Evolutionary conservation across 2,329 filamentous ascomycete species (phyloP), one percentile per base, ranked within the genome.

Genomic region (Stagonosporopsis tanaceti): DNA sequence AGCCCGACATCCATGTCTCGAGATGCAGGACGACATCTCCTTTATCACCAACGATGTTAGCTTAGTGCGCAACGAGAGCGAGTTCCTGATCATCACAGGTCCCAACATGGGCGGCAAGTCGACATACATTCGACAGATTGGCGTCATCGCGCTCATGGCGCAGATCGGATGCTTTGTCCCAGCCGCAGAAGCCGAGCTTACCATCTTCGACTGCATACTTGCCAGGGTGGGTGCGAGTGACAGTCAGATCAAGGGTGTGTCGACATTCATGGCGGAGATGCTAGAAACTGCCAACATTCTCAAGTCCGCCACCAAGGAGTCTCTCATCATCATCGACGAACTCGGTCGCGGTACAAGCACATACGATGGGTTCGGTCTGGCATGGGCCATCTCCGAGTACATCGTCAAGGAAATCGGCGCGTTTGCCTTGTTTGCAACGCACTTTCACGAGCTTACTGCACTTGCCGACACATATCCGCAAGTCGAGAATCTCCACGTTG

Each of bases 241-340:
- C 78, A 96, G 92, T 6, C 95, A 98, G 77, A 89, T 99, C 62
- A 98, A 98, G 79, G 95, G 95, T 34, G 95, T 99, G 2, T 97
- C 92, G 3, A 99, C 95, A 0, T 99, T 99, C 77, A 99, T 99
- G 96, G 95, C 95, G 1, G 95, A 99, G 80, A 99, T 99, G 95
- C 85, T 99, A 22, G 95, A 99, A 76, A 99, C 95, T 1, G 93
- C 95, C 65, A 98, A 98, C 75, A 99, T 99, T 64, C 88, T 99
- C 72, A 98, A 98, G 79, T 96, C 92, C 0, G 95, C 95, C 2
- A 99, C 95, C 0, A 87, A 90, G 30, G 95, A 99, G 74, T 97
- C 92, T 4, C 85, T 99, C 50, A 98, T 99, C 79, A 98, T 99
- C 77, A 97, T 99, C 67, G 96, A 99, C 76, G 95, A 99, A 76